Percentiles rank a stretch among this genome's conserved stretches.
Conservation (phyloP, 768 basidiomycete species). For the Mrakia frigida region DNA sequence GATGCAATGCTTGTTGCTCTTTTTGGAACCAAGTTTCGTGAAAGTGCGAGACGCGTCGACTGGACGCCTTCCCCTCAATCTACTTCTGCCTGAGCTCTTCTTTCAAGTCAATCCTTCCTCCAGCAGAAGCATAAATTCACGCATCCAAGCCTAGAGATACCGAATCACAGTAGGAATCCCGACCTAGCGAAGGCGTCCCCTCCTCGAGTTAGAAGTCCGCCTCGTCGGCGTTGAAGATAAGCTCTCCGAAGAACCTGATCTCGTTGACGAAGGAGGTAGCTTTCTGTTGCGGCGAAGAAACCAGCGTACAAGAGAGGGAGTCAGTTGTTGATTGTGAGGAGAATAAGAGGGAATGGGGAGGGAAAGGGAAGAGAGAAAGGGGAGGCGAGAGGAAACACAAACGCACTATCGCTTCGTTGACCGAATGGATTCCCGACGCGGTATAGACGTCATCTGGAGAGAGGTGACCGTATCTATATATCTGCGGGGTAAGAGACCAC, state of each 20-base stretch:
- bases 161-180: too few species aligned
- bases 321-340: too few species aligned
- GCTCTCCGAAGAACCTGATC: neutral
- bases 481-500: slow-evolving; percentile 40
- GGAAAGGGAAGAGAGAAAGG: too few species aligned
- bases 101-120: too few species aligned
- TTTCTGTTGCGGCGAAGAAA: neutral
- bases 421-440: slow-evolving; percentile 17
- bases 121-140: too few species aligned
- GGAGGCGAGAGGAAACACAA: neutral
- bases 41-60: too few species aligned
- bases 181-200: too few species aligned
- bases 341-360: too few species aligned
- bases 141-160: too few species aligned
- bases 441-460: neutral
- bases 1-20: too few species aligned
- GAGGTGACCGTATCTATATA: slow-evolving; percentile 37
- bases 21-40: too few species aligned
- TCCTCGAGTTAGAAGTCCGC: slow-evolving; percentile 9
- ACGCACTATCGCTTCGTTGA: slow-evolving; percentile 24
- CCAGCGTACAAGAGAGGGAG: neutral
- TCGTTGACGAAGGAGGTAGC: slow-evolving; percentile 19
- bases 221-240: slow-evolving; percentile 25
- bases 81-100: neutral
- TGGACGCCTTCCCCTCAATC: too few species aligned